Evolutionary conservation across 2,329 filamentous ascomycete genomes (phyloP).

Genomic region (Cytospora chrysosperma): DNA sequence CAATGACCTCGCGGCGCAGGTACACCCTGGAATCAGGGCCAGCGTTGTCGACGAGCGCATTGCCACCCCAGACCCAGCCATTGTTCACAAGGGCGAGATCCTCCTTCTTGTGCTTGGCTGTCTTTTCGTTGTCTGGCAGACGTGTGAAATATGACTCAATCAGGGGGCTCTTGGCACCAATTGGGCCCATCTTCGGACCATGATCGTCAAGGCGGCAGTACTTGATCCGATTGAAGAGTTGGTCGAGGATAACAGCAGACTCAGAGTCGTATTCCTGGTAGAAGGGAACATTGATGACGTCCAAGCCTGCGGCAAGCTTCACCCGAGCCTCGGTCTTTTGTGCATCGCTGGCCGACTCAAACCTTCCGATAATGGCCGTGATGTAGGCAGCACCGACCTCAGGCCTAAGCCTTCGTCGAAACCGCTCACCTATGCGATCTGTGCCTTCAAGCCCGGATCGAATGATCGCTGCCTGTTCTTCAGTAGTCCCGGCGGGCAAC

Average conservation of each 20-base stretch:
- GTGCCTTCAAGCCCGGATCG: constrained; percentile 67
- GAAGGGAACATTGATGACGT: constrained; percentile 82
- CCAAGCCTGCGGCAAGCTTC: constrained; percentile 64
- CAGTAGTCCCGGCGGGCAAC: constrained; percentile 47
- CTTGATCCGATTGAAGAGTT: constrained; percentile 91
- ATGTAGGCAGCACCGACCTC: constrained; percentile 67
- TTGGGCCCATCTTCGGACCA: constrained; percentile 80
- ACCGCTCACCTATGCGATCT: constrained; percentile 78
- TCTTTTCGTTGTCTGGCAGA: constrained; percentile 74
- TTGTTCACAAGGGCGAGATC: constrained; percentile 89
- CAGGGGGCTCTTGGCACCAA: constrained; percentile 74
- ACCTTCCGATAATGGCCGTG: constrained; percentile 67
- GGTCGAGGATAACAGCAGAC: constrained; percentile 77
- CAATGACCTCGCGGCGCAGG: constrained; percentile 90
- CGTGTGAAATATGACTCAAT: constrained; percentile 96
- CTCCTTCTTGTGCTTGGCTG: constrained; percentile 71
- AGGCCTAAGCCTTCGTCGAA: constrained; percentile 70
- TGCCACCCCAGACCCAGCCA: constrained; percentile 98
- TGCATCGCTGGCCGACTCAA: constrained; percentile 45
- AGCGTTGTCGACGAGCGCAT: constrained; percentile 90
- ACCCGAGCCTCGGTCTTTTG: constrained; percentile 48
- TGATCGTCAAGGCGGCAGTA: constrained; percentile 92
- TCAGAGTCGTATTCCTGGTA: constrained; percentile 93
- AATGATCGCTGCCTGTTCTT: constrained; percentile 61
- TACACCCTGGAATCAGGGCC: constrained; percentile 90